Conservation (phyloP, 257 asterid genomes). For the Solanum ahanhuiri region DNA sequence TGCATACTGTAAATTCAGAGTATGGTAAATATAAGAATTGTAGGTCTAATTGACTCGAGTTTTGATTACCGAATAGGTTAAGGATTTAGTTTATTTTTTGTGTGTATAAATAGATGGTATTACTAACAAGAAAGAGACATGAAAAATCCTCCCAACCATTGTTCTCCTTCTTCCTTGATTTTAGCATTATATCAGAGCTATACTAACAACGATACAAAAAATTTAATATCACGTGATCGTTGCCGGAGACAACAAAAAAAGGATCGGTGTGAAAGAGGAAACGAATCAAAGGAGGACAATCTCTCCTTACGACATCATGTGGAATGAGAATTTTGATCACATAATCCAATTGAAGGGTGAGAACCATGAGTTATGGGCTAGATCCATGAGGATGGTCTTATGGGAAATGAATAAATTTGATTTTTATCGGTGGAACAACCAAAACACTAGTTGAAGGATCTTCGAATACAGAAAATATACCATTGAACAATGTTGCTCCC, state of each 20-base stretch:
- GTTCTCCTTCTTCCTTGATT: neutral
- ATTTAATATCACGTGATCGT: neutral
- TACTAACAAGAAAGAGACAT: neutral
- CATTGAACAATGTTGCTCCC: neutral
- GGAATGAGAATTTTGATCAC: neutral
- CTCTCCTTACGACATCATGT: neutral
- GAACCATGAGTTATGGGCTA: neutral
- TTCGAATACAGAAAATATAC: neutral
- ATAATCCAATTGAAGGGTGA: neutral
- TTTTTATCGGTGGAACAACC: neutral
- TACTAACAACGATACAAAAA: neutral
- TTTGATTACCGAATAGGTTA: neutral
- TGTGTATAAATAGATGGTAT: neutral
- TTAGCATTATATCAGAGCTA: neutral
- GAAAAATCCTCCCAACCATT: neutral
- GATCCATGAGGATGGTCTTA: neutral
- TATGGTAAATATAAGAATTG: no score
- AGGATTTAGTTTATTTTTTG: neutral
- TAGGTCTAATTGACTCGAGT: neutral
- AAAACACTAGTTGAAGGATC: neutral
- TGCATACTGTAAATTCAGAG: neutral
- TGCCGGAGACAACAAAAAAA: neutral
- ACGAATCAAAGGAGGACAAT: neutral
- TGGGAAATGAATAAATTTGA: neutral
- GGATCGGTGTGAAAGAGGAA: neutral